phyloP scores from a whole-genome alignment of 2,329 filamentous ascomycete genomes.

The Fusarium nelsonii region DNA sequence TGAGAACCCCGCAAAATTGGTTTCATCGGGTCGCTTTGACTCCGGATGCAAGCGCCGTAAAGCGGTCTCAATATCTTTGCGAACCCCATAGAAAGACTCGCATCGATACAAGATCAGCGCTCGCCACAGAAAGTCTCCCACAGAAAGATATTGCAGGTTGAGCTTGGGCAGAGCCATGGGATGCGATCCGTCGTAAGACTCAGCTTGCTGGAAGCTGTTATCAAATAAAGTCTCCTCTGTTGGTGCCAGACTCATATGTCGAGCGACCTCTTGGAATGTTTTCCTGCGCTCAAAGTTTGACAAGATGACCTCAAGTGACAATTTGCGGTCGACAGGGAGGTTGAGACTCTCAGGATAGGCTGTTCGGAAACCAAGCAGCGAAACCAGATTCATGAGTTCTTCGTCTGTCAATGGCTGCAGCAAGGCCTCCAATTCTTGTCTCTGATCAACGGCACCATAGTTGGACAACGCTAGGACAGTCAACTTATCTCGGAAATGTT shows the following conservation, averaged over 20 bases:
- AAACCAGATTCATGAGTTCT: slow-evolving; percentile 78
- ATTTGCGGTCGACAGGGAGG: slow-evolving; percentile 72
- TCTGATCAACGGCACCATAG: slow-evolving; percentile 86
- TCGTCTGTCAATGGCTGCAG: slow-evolving; percentile 78
- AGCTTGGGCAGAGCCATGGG: slow-evolving; percentile 93
- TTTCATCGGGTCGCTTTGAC: slow-evolving; percentile 71
- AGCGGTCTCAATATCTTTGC: slow-evolving; percentile 88
- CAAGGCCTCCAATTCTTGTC: slow-evolving; percentile 81
- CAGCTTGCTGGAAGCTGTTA: slow-evolving; percentile 79
- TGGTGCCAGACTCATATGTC: slow-evolving; percentile 80
- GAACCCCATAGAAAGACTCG: slow-evolving; percentile 93
- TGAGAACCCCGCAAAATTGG: slow-evolving; percentile 84
- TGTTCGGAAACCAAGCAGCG: slow-evolving; percentile 80
- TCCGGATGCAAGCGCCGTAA: slow-evolving; percentile 83
- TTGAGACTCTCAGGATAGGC: slow-evolving; percentile 80
- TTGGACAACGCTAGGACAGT: slow-evolving; percentile 94
- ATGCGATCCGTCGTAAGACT: slow-evolving; percentile 86
- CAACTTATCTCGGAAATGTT: slow-evolving; percentile 88
- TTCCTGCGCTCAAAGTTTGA: slow-evolving; percentile 80
- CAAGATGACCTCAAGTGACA: slow-evolving; percentile 78
- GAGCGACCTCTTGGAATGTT: slow-evolving; percentile 84
- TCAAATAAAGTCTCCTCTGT: slow-evolving; percentile 88
- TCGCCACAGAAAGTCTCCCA: slow-evolving; percentile 97
- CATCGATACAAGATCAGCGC: slow-evolving; percentile 89
- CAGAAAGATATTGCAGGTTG: slow-evolving; percentile 93